phyloP scores from a whole-genome alignment of 2,329 filamentous ascomycete genomes.

The Aspergillus sp. region DNA sequence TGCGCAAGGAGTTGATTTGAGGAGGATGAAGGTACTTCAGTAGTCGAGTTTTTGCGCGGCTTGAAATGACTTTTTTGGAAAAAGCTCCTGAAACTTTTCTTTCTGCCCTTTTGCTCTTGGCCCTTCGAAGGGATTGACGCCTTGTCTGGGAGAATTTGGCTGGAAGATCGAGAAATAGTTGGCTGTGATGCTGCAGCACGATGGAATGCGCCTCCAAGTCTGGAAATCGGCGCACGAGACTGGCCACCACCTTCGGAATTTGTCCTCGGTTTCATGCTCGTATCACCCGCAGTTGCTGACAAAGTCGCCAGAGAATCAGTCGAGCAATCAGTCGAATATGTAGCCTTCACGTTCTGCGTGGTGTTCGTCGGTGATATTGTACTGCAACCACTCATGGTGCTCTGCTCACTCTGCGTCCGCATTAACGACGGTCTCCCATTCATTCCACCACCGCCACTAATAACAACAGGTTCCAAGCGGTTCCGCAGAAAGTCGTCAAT shows the following conservation, averaged over 20 bases:
- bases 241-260: conserved; percentile 1
- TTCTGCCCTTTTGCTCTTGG: conserved; percentile 17
- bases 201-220: background rate
- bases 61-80: conserved; percentile 43
- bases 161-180: background rate
- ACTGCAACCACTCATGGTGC: conserved; percentile 27
- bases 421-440: conserved; percentile 19
- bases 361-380: conserved; percentile 22
- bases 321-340: conserved; percentile 24
- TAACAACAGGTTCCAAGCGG: conserved; percentile 45
- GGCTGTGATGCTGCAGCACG: background rate
- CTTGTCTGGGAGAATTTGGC: background rate
- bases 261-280: conserved; percentile 2
- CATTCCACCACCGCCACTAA: conserved; percentile 39
- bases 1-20: conserved; percentile 34
- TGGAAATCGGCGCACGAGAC: background rate
- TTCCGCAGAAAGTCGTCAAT: conserved; percentile 44
- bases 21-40: conserved; percentile 9
- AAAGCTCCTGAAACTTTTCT: conserved; percentile 46
- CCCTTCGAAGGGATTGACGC: conserved; percentile 2
- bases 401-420: conserved; percentile 36
- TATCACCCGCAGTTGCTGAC: conserved; percentile 15
- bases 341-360: conserved; percentile 12
- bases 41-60: conserved; percentile 19
- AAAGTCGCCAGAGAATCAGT: conserved; percentile 27